Evolutionary conservation across 2,329 filamentous ascomycete genomes (phyloP).

Genomic region (Colletotrichum somersetense): DNA sequence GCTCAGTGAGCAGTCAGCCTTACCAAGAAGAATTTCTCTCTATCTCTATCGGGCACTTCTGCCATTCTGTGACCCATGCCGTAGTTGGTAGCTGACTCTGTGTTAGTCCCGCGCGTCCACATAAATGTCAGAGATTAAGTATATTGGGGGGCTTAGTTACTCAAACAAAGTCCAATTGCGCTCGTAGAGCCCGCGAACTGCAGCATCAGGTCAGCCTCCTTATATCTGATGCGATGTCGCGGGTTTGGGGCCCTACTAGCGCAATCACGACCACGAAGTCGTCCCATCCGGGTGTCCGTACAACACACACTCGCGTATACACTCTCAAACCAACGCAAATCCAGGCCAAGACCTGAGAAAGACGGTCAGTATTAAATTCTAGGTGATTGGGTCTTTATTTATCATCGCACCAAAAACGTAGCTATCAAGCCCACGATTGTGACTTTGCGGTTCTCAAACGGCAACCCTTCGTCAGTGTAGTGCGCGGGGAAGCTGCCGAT

Average conservation of each 20-base stretch:
- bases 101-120: neutral
- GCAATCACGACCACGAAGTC: conserved; percentile 23
- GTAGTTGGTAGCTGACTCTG: neutral
- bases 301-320: conserved; percentile 3
- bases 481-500: conserved; percentile 16
- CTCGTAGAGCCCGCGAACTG: conserved; percentile 18
- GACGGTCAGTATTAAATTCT: neutral
- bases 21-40: conserved; percentile 29
- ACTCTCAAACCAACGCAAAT: conserved; percentile 26
- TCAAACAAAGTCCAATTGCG: conserved; percentile 18
- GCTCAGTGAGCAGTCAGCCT: neutral
- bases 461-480: conserved; percentile 28
- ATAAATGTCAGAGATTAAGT: neutral
- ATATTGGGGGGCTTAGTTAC: neutral
- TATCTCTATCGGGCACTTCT: conserved; percentile 27
- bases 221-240: rapidly evolving
- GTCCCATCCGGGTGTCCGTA: conserved; percentile 26
- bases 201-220: neutral
- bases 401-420: conserved; percentile 4
- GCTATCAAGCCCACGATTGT: conserved; percentile 22
- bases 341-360: conserved; percentile 14
- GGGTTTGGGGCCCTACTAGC: neutral
- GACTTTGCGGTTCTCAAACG: conserved; percentile 18
- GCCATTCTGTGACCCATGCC: conserved; percentile 15
- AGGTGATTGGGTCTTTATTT: neutral